A percentile compares a stretch with the other conserved stretches of the same genome.
These are phyloP conservation scores for Cytospora chrysosperma DNA, from an alignment of 2,329 filamentous ascomycete genomes.

Conservation along the genomic window DNA sequence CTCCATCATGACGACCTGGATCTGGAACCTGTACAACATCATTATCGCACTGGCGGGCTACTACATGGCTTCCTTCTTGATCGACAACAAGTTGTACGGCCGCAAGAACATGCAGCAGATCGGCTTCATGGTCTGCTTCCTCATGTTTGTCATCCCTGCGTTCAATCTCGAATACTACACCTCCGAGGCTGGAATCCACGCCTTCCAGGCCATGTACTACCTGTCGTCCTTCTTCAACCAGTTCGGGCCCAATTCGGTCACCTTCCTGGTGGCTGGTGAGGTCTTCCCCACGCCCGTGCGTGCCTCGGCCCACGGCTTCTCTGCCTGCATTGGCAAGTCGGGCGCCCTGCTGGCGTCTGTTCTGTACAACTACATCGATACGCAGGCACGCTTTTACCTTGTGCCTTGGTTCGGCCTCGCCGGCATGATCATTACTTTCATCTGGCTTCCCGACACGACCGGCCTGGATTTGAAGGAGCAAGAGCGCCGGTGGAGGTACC, in stretches of 20 bases:
- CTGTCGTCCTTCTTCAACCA: constrained; percentile 98
- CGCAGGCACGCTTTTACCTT: constrained; percentile 81
- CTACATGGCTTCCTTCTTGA: constrained; percentile 83
- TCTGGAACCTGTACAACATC: constrained; percentile 91
- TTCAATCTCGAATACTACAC: constrained; percentile 88
- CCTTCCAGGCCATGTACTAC: constrained; percentile 99
- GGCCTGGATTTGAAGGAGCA: constrained; percentile 96
- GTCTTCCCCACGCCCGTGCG: constrained; percentile 95
- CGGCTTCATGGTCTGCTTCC: constrained; percentile 89
- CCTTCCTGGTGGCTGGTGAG: constrained; percentile 93
- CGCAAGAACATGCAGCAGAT: constrained; percentile 96
- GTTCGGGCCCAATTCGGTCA: constrained; percentile 94
- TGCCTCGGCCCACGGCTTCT: constrained; percentile 90
- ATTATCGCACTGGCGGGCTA: constrained; percentile 84
- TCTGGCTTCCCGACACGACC: constrained; percentile 96
- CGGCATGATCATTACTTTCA: constrained; percentile 76
- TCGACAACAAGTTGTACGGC: constrained; percentile 95
- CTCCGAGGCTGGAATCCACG: constrained; percentile 65
- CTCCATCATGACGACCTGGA: constrained; percentile 83
- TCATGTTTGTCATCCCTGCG: constrained; percentile 88
- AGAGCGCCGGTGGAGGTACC: constrained; percentile 88
- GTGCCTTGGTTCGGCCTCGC: constrained; percentile 94
- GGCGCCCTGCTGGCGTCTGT: constrained; percentile 85
- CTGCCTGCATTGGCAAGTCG: constrained; percentile 85
- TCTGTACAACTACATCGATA: constrained; percentile 92